Base-by-base conservation (phyloP, 805 yeast genomes). In the Candida parachauliodes region DNA sequence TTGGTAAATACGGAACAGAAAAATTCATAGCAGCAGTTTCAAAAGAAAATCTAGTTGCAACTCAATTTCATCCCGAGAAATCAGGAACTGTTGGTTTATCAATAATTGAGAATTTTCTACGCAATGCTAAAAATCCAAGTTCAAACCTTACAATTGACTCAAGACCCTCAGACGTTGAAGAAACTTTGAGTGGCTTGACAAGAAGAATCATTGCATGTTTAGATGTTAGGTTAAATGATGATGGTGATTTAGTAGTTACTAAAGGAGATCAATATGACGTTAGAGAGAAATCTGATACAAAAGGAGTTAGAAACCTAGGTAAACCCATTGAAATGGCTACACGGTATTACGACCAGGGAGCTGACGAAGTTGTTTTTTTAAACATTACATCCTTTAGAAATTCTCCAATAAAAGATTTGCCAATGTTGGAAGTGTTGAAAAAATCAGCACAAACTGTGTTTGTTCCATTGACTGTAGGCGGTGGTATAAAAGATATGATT, bases 61-160 rank as follows among this genome's bases (percentile, higher is more conserved):
- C 98, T 1, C 99, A 93, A 60, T 93, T 93, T 61, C 99, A 93
- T 62, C 99, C 99, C n/a, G 99, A 93, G 57, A 93, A 93, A 60
- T 87, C 96, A 3, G 98, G 98, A 9, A 55, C 68, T 16, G 95
- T 96, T 4, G 99, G 99, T 34, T 67, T 93, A 31, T 74, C 76
- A 44, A 78, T 91, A 8, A 74, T 93, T 41, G 73, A 74, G 41
- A 76, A 85, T 19, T 93, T 93, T 55, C 65, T 93, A 49, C 72
- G 71, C 26, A 44, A 72, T 19, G 52, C 60, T 8, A 67, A 62
- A 42, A 28, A 58, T 20, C 50, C 61, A 2, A 41, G 36, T 7
- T 41, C 62, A 3, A 36, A 33, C 3, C 30, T 36, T 57, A 48
- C 44, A 33, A 40, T 14, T 47, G 60, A 49, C 43, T 12, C 43